Evolutionary conservation across 2,329 filamentous ascomycete genomes (phyloP).

Genomic region (Fusarium pininemorale): DNA sequence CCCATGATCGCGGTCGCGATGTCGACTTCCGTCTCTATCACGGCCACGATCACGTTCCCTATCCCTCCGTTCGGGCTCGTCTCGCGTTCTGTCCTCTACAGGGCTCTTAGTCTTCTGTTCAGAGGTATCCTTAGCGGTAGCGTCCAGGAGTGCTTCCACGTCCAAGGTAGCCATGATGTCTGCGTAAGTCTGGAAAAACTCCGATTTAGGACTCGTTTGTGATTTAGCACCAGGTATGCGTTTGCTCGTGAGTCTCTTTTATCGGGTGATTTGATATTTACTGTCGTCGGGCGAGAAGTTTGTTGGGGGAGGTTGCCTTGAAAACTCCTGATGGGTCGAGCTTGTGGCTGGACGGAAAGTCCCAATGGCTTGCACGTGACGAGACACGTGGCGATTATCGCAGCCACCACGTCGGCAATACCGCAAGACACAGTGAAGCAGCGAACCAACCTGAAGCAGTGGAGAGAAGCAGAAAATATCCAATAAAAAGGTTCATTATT

Average conservation of each 20-base stretch:
- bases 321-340: conserved; percentile 32
- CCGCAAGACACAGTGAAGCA: background rate
- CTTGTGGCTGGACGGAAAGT: conserved; percentile 30
- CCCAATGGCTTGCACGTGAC: conserved; percentile 31
- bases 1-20: conserved; percentile 62
- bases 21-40: conserved; percentile 62
- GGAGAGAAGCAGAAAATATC: background rate
- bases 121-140: conserved; percentile 72
- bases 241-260: conserved; percentile 13
- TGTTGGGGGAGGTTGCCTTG: conserved; percentile 31
- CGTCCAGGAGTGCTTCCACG: conserved; percentile 91
- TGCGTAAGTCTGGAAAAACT: conserved; percentile 21
- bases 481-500: conserved; percentile 26
- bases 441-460: background rate
- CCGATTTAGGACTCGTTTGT: conserved; percentile 7
- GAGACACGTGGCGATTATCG: conserved; percentile 26
- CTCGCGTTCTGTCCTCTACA: conserved; percentile 62
- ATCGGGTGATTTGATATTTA: conserved; percentile 15
- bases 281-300: conserved; percentile 6
- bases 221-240: background rate
- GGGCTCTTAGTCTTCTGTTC: conserved; percentile 57
- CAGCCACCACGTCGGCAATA: conserved; percentile 10
- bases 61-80: conserved; percentile 60
- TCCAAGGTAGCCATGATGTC: conserved; percentile 65
- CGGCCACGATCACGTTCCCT: conserved; percentile 66